phyloP scores from a whole-genome alignment of 1,284 basidiomycete genomes.

The Tilletia horrida region DNA sequence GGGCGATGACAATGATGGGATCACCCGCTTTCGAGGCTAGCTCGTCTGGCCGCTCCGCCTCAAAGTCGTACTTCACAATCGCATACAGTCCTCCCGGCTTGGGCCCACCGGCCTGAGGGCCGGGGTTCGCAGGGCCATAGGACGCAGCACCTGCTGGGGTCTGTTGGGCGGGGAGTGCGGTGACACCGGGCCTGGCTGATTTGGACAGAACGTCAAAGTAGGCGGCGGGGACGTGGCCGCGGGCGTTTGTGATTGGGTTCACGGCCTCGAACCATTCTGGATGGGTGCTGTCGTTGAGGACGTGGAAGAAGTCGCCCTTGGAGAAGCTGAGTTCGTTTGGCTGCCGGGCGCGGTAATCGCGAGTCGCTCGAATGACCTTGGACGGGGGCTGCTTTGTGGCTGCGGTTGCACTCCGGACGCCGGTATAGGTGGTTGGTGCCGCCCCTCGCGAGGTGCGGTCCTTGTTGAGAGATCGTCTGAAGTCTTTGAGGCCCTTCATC shows the following conservation, averaged over 20 bases:
- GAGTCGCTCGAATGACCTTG: slow-evolving; percentile 86
- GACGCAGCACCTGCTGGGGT: no score
- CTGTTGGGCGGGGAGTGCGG: slow-evolving; percentile 1
- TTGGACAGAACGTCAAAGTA: slow-evolving; percentile 62
- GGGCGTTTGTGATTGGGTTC: slow-evolving; percentile 80
- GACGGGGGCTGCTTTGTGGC: slow-evolving; percentile 67
- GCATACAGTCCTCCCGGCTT: slow-evolving; percentile 66
- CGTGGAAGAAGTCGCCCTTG: slow-evolving; percentile 97
- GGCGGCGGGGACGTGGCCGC: slow-evolving; percentile 88
- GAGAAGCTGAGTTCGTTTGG: slow-evolving; percentile 86
- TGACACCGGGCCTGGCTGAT: slow-evolving; percentile 38
- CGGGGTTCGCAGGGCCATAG: not conserved
- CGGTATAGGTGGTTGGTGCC: slow-evolving; percentile 30
- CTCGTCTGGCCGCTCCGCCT: slow-evolving; percentile 90
- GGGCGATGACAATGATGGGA: slow-evolving; percentile 67
- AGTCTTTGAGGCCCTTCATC: slow-evolving; percentile 52
- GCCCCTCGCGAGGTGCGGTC: slow-evolving; percentile 37
- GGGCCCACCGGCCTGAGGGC: slow-evolving; percentile 21
- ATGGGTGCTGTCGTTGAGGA: slow-evolving; percentile 65
- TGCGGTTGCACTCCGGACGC: slow-evolving; percentile 33
- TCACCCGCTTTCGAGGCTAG: slow-evolving; percentile 91
- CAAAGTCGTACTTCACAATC: slow-evolving; percentile 90
- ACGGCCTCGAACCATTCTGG: slow-evolving; percentile 58
- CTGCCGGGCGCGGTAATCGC: slow-evolving; percentile 67
- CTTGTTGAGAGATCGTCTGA: slow-evolving; percentile 49